A percentile compares a stretch with the other conserved stretches of the same genome.
These are phyloP conservation scores for Termitomyces sp. DNA, from an alignment of 768 basidiomycete genomes.

Conservation along the genomic window DNA sequence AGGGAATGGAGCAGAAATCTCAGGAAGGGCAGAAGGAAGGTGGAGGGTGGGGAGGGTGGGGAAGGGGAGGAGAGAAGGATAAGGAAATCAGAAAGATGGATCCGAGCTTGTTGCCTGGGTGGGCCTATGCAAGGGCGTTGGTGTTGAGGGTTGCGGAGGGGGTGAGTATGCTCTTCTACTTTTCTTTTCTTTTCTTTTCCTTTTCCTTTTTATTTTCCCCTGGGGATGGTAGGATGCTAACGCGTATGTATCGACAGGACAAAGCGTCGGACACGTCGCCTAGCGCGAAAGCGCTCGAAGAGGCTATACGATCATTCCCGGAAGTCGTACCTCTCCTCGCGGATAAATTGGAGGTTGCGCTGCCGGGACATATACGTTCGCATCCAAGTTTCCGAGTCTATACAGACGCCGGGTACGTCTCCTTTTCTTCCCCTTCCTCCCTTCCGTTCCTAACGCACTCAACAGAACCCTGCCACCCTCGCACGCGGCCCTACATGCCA, in stretches of 20 bases:
- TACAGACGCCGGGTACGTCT: conserved; percentile 57
- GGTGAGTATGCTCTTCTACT: conserved; percentile 20
- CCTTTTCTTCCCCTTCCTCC: too few relatives aligned
- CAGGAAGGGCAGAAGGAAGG: neutral
- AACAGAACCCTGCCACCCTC: conserved; percentile 41
- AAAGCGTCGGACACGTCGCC: conserved; percentile 28
- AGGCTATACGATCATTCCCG: conserved; percentile 79
- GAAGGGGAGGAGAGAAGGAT: conserved; percentile 5
- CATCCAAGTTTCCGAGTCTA: conserved; percentile 69
- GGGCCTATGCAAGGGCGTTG: conserved; percentile 70
- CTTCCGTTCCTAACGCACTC: too few relatives aligned
- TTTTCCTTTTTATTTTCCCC: neutral
- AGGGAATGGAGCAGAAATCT: neutral
- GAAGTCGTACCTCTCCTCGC: conserved; percentile 79
- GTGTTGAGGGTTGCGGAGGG: conserved; percentile 57
- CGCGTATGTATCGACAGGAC: conserved; percentile 33
- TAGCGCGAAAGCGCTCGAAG: conserved; percentile 67
- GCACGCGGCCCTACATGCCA: conserved; percentile 62
- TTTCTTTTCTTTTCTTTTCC: too few relatives aligned
- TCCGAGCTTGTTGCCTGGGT: conserved; percentile 72
- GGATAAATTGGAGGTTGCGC: conserved; percentile 75
- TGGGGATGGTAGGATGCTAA: neutral
- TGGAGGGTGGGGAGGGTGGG: conserved; percentile 16
- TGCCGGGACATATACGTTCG: conserved; percentile 56
- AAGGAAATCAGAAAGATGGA: conserved; percentile 35